Evolutionary conservation across 331 rosid species (phyloP).

Genomic region (Arachis monticola): DNA sequence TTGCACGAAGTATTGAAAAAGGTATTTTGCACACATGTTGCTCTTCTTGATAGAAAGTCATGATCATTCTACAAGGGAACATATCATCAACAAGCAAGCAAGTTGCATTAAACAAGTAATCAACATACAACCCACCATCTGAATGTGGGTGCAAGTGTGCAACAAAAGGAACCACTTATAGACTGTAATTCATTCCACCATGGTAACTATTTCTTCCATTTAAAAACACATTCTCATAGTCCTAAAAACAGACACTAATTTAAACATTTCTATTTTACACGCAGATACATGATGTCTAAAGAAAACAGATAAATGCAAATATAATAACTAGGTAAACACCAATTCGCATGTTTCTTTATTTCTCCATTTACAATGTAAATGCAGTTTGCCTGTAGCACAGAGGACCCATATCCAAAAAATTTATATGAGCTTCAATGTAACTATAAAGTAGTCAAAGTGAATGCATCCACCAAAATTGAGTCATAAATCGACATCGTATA

Average conservation of each 20-base stretch:
- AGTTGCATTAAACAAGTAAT: not conserved
- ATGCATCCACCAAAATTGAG: not conserved
- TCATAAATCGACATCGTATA: not conserved
- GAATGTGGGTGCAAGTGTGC: too few species aligned
- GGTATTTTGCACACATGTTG: not conserved
- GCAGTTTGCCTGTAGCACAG: not conserved
- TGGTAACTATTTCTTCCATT: constrained; percentile 10
- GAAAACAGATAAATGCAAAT: not conserved
- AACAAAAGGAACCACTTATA: not conserved
- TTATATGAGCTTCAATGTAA: not conserved
- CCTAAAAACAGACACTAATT: not conserved
- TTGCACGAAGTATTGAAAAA: not conserved
- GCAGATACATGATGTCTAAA: constrained; percentile 17
- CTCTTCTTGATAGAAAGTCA: not conserved
- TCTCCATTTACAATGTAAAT: not conserved
- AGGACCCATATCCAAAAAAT: not conserved
- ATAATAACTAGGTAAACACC: not conserved
- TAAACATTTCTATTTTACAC: not conserved
- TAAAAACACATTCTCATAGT: not conserved
- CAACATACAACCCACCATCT: not conserved
- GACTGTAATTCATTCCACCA: not conserved
- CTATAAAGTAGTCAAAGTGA: not conserved
- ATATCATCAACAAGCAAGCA: constrained; percentile 4
- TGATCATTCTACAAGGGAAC: not conserved
- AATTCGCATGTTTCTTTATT: not conserved